phyloP scores from a whole-genome alignment of 2,329 filamentous ascomycete genomes.

The Madurella fahalii region DNA sequence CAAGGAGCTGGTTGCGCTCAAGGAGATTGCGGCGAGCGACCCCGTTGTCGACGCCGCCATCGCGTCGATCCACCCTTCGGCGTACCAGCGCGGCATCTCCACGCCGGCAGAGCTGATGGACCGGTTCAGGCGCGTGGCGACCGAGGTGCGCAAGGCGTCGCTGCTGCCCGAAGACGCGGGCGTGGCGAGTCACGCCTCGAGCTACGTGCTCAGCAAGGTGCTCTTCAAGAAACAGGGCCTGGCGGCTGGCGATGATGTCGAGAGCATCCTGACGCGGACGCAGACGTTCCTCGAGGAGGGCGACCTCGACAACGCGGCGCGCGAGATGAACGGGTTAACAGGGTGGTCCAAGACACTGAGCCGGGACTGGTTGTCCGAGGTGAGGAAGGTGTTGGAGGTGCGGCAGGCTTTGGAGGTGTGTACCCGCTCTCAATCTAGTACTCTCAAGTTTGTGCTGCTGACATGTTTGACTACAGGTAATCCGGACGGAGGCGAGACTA shows the following conservation, averaged over 20 bases:
- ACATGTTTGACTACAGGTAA: constrained; percentile 56
- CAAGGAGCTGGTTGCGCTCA: constrained; percentile 86
- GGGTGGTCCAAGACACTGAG: constrained; percentile 96
- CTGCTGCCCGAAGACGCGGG: constrained; percentile 90
- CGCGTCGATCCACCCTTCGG: constrained; percentile 87
- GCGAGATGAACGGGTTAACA: constrained; percentile 89
- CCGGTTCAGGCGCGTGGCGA: constrained; percentile 87
- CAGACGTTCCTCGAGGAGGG: constrained; percentile 91
- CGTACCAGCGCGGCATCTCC: constrained; percentile 89
- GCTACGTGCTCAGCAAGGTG: constrained; percentile 83
- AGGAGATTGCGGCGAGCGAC: constrained; percentile 82
- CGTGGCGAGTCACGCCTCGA: constrained; percentile 89
- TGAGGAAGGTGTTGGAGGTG: constrained; percentile 88
- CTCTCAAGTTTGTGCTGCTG: constrained; percentile 20
- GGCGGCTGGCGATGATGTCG: constrained; percentile 81
- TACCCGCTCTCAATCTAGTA: constrained; percentile 1
- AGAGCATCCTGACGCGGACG: constrained; percentile 85
- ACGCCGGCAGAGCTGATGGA: constrained; percentile 84
- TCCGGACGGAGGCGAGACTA: constrained; percentile 83
- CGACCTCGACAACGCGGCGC: constrained; percentile 81
- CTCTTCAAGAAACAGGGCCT: constrained; percentile 93
- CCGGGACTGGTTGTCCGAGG: constrained; percentile 89
- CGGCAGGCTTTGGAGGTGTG: constrained; percentile 90
- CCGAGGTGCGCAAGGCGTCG: constrained; percentile 89
- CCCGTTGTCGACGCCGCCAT: constrained; percentile 89